Evolutionary conservation across 1,139 yeast species (phyloP), one percentile per base, ranked within the genome.

Genomic region (Diutina mesorugosa): DNA sequence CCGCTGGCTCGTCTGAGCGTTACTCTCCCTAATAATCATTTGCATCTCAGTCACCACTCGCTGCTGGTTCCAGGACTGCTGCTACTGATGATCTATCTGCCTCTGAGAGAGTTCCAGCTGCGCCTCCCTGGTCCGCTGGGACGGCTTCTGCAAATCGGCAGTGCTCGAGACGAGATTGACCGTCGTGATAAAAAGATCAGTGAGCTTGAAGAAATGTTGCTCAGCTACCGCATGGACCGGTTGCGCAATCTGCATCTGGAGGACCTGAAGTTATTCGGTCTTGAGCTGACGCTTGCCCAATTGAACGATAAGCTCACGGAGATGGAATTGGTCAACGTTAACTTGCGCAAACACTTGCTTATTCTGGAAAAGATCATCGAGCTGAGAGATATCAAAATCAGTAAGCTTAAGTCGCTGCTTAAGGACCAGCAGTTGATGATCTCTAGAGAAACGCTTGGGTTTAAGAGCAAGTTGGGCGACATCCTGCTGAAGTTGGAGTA

Each of bases 361-460:
- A 74, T 83, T 16, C 76, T 84, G 55, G 83, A 83, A 59, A 78
- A 81, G 63, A 76, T 86, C 56, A 77, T 85, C 45, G 84, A 79
- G 30, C 74, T 82, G 32, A 76, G 90, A 57, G 83, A 82, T 59
- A 77, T 75, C 57, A 77, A 87, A 55, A 85, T 87, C 54, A 72
- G 73, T 57, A 75, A 78, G 50, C 72, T 87, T 58, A 85, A 84
- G 62, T 63, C 66, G 18, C 67, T 80, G 32, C 70, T 87, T 56
- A 71, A 72, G 53, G 81, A 80, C 21, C 82, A 84, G 58, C 84
- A 82, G 60, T 63, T 67, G 29, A 71, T 75, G 48, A 76, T 83
- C 41, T 71, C 72, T 28, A 70, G 72, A 55, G 88, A 84, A 61
- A 72, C 83, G 8, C 68, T 69, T n/a, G 72, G 73, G 47, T 83